These are phyloP conservation scores for Acacia pycnantha DNA, from an alignment of 331 rosid species.

Conservation along the genomic window DNA sequence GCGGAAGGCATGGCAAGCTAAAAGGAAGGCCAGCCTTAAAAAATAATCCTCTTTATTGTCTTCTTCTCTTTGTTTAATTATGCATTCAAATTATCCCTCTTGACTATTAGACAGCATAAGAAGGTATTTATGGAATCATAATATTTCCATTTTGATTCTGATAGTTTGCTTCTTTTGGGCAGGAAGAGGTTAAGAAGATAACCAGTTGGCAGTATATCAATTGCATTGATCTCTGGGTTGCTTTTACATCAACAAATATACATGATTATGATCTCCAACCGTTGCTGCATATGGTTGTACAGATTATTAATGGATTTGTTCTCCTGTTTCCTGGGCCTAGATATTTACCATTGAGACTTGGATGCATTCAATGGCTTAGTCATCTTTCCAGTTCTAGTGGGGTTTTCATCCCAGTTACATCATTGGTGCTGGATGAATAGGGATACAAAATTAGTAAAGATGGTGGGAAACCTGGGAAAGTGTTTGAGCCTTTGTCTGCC, in stretches of 20 bases:
- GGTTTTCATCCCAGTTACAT: conserved; percentile 80
- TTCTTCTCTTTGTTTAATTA: conserved; percentile 18
- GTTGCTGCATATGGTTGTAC: conserved; percentile 54
- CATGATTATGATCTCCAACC: conserved; percentile 73
- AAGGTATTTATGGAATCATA: conserved; percentile 1
- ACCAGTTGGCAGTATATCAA: conserved; percentile 74
- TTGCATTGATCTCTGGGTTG: conserved; percentile 89
- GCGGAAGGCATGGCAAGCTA: conserved; percentile 64
- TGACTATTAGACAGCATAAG: conserved; percentile 2
- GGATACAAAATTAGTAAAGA: conserved; percentile 70
- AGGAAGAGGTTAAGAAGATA: conserved; percentile 83
- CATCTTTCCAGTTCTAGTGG: conserved; percentile 74
- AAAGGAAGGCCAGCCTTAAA: conserved; percentile 52
- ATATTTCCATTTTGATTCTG: conserved; percentile 23
- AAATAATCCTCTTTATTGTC: conserved; percentile 10
- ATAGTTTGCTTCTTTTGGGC: conserved; percentile 37
- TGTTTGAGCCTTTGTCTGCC: conserved; percentile 44
- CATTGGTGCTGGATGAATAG: conserved; percentile 69
- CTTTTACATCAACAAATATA: conserved; percentile 54
- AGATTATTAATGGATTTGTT: conserved; percentile 80
- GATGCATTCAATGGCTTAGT: conserved; percentile 89
- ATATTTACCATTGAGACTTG: conserved; percentile 84
- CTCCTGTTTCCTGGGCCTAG: conserved; percentile 83
- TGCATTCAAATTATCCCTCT: background rate
- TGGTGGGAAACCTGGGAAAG: conserved; percentile 58